Evolutionary conservation across 495 filamentous ascomycete genomes (phyloP).

Genomic region (Glonium stellatum): DNA sequence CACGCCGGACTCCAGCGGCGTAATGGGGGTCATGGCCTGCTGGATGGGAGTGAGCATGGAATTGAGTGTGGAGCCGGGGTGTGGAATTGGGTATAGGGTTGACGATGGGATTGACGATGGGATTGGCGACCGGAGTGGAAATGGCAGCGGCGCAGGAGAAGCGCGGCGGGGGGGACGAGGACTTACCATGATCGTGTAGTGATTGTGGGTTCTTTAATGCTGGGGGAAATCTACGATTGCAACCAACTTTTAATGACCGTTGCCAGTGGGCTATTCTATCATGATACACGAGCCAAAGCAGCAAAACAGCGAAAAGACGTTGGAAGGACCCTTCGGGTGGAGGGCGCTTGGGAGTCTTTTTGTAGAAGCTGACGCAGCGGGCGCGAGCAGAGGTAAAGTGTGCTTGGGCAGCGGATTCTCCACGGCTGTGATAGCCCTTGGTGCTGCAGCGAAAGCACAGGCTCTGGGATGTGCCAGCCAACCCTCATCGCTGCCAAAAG

Average conservation of each 20-base stretch:
- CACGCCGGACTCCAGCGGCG: slow-evolving; percentile 40
- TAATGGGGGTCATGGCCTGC: slow-evolving; percentile 36
- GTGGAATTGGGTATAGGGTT: not conserved
- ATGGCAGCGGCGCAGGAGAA: too few relatives aligned
- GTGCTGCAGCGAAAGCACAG: slow-evolving; percentile 24
- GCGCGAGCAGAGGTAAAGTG: not conserved
- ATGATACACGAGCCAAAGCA: slow-evolving; percentile 22
- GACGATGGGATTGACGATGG: too few relatives aligned
- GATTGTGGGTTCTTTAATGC: not conserved
- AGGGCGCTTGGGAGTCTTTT: slow-evolving; percentile 34
- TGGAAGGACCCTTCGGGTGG: slow-evolving; percentile 18
- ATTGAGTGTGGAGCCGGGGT: slow-evolving; percentile 1
- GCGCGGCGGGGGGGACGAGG: not conserved
- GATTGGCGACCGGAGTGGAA: too few relatives aligned
- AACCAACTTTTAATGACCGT: slow-evolving; percentile 9
- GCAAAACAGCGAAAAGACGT: slow-evolving; percentile 19
- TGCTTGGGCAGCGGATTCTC: slow-evolving; percentile 4
- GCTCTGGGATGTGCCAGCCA: not conserved
- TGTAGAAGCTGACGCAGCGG: slow-evolving; percentile 30
- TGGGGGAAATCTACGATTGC: slow-evolving; percentile 3
- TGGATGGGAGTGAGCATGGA: slow-evolving; percentile 9
- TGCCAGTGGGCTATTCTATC: slow-evolving; percentile 9
- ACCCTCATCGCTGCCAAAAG: not conserved
- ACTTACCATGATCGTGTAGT: slow-evolving; percentile 25
- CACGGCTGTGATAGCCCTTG: slow-evolving; percentile 18